Percentiles rank a stretch among this genome's conserved stretches.
These are phyloP conservation scores for Podospora pseudocomata DNA, from an alignment of 495 filamentous ascomycete genomes.

Conservation along the genomic window DNA sequence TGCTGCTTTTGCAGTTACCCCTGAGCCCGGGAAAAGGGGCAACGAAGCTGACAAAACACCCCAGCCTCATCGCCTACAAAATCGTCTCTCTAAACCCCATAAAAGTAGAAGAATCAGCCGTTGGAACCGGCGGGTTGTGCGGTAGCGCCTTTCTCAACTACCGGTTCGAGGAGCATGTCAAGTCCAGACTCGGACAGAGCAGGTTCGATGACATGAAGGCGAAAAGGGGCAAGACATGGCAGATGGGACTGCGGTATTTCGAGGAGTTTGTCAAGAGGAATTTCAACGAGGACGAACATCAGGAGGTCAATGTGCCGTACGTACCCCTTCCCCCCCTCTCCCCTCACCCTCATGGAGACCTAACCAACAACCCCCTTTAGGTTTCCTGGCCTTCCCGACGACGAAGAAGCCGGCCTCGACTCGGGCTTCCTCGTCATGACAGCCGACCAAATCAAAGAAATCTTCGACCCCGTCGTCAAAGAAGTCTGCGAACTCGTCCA, in stretches of 20 bases:
- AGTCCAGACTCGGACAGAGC: slow-evolving; percentile 51
- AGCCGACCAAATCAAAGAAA: slow-evolving; percentile 55
- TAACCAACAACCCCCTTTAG: slow-evolving; percentile 20
- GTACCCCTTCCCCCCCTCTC: slow-evolving; percentile 14
- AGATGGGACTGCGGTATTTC: slow-evolving; percentile 67
- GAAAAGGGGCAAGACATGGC: slow-evolving; percentile 61
- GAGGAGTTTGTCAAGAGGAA: slow-evolving; percentile 69
- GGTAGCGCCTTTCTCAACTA: slow-evolving; percentile 70
- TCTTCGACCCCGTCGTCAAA: slow-evolving; percentile 64
- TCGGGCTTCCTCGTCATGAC: slow-evolving; percentile 64
- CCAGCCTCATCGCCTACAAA: slow-evolving; percentile 63
- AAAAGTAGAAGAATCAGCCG: slow-evolving; percentile 60
- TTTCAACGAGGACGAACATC: slow-evolving; percentile 69
- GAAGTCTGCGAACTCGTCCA: slow-evolving; percentile 59
- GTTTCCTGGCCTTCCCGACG: slow-evolving; percentile 69
- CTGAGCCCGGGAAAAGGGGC: slow-evolving; percentile 19
- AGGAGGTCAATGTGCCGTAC: slow-evolving; percentile 64
- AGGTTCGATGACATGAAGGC: slow-evolving; percentile 59
- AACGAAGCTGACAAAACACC: slow-evolving; percentile 20
- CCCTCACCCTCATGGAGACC: neutral
- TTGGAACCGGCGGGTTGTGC: slow-evolving; percentile 63
- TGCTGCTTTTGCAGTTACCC: slow-evolving; percentile 8
- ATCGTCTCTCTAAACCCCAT: slow-evolving; percentile 57
- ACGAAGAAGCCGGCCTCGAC: slow-evolving; percentile 57
- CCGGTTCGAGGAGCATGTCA: slow-evolving; percentile 65